These are phyloP conservation scores for Sisymbrium irio DNA, from an alignment of 345 rosid genomes.

Conservation along the genomic window DNA sequence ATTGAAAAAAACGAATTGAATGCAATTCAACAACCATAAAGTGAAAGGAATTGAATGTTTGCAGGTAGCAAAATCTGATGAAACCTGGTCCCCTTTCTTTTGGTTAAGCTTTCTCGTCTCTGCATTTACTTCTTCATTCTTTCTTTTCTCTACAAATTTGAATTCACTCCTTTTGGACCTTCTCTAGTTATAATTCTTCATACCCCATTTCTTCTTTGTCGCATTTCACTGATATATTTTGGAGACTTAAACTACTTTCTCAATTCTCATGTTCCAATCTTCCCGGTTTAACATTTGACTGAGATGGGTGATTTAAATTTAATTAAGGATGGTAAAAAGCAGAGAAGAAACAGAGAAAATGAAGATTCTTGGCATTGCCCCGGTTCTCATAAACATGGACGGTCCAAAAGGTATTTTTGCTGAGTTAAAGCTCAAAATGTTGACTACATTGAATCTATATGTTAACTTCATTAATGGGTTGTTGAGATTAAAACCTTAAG, in stretches of 20 bases:
- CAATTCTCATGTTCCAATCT: background rate
- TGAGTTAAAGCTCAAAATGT: background rate
- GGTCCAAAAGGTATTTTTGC: conserved; percentile 71
- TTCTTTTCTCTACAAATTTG: conserved; percentile 26
- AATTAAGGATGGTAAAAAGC: conserved; percentile 29
- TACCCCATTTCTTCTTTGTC: background rate
- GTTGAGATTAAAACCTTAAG: background rate
- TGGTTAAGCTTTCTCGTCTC: conserved; percentile 24
- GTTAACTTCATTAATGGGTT: background rate
- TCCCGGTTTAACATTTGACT: conserved; percentile 8
- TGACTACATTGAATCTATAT: background rate
- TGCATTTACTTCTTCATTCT: conserved; percentile 32
- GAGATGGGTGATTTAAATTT: conserved; percentile 46
- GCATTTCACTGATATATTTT: background rate
- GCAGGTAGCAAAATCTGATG: conserved; percentile 28
- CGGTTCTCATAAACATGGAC: conserved; percentile 49
- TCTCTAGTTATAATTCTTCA: conserved; percentile 2
- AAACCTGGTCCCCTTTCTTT: conserved; percentile 51
- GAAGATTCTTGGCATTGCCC: conserved; percentile 35
- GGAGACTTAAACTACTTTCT: background rate
- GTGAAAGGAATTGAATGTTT: conserved; percentile 47
- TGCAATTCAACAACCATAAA: conserved; percentile 61
- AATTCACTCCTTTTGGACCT: conserved; percentile 6
- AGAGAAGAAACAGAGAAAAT: conserved; percentile 32
- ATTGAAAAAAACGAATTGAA: conserved; percentile 41